Evolutionary conservation across 805 yeast species (phyloP).

Genomic region (Suhomyces sp.): DNA sequence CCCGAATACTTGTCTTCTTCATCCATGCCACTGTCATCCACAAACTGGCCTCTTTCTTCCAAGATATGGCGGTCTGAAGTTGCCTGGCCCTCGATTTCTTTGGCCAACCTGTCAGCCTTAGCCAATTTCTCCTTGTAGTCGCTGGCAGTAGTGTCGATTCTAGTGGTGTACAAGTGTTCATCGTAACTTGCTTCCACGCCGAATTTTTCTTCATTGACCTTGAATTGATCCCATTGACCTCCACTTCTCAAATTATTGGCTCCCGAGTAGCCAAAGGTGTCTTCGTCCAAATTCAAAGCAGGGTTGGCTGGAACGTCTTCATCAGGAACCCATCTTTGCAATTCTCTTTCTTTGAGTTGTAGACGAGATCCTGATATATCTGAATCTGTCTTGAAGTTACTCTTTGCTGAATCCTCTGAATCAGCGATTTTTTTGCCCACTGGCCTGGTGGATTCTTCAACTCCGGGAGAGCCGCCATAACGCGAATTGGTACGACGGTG

Average conservation of each 20-base stretch:
- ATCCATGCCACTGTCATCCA: constrained; percentile 84
- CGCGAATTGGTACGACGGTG: constrained; percentile 26
- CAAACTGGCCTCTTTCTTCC: constrained; percentile 79
- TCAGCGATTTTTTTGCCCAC: constrained; percentile 49
- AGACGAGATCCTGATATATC: constrained; percentile 61
- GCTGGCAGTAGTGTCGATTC: constrained; percentile 64
- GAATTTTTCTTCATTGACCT: constrained; percentile 83
- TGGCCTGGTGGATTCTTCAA: constrained; percentile 36
- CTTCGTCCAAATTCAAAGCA: constrained; percentile 37
- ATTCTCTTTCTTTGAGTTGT: constrained; percentile 60
- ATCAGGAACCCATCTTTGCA: constrained; percentile 85
- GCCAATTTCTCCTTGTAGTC: constrained; percentile 62
- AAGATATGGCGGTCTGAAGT: constrained; percentile 78
- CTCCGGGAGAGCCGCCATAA: constrained; percentile 3
- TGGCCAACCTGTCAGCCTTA: constrained; percentile 76
- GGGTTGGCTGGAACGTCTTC: constrained; percentile 37
- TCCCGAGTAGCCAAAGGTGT: constrained; percentile 7
- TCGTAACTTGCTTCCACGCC: constrained; percentile 84
- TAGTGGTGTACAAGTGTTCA: constrained; percentile 85
- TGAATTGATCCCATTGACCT: constrained; percentile 87
- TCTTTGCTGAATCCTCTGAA: background rate
- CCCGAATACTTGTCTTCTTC: constrained; percentile 97
- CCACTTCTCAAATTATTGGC: constrained; percentile 7
- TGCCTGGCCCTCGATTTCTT: constrained; percentile 72
- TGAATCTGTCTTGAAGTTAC: constrained; percentile 71